Base-by-base conservation (phyloP, 164 flowering plant species). In the Cinnamomum chago region DNA sequence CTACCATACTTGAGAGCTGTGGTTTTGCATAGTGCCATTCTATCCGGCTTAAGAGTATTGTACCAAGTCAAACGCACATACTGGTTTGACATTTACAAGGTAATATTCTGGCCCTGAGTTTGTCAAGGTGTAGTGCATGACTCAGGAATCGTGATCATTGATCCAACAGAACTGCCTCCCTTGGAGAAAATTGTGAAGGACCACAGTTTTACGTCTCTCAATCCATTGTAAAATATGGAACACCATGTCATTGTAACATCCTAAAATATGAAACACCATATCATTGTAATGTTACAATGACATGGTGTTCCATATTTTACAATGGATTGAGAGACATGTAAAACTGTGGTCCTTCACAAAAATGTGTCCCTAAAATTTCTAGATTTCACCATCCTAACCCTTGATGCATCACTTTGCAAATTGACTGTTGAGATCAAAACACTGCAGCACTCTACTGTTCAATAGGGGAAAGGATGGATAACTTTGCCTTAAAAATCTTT, bases 41-140 rank as follows among this genome's bases (percentile, higher is more conserved):
- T 95, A 58, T 95, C 99, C 78, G 98, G 99, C 5, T 76, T 95
- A 76, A 85, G 99, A 77, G 99, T 95, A 12, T 76, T 93, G 79
- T 91, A 90, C 82, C 94, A 96, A 55, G 60, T 55, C 60, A 55
- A 55, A 55, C 60, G 60, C n/a, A 55, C 60, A 55, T 55, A 55
- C 20, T 92, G 99, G 98, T 95, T 95, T 80, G 99, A 95, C 81
- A 93, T 92, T 66, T 95, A 89, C 88, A 95, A 93, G 98, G 98
- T 94, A 84, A 78, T 72, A 22, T 24, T 52, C 3, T 14, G 60
- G 60, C 60, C 60, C n/a, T 0, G 60, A 55, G n/a, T 55, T 40
- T 55, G 60, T 55, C 17, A 15, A 15, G 17, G 60, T 14, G 5
- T 13, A 5, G n/a, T 20, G 20, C n/a, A 17, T 55, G 60, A 20